These are phyloP conservation scores for Fagus crenata DNA, from an alignment of 306 rosid genomes.

Conservation along the genomic window DNA sequence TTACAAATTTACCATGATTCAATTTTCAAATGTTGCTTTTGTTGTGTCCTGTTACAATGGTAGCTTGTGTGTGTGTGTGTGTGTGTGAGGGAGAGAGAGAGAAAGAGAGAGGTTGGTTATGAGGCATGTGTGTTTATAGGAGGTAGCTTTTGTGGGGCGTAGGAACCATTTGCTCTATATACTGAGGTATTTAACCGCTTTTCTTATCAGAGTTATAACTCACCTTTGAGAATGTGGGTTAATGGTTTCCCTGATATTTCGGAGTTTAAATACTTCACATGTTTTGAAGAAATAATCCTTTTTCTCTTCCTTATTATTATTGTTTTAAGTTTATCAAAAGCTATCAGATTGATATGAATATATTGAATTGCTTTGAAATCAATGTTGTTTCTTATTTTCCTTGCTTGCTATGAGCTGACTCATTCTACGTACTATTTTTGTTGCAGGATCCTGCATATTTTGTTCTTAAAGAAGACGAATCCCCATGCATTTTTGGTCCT, in stretches of 20 bases:
- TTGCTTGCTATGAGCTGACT: slow-evolving; percentile 18
- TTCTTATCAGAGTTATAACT: not conserved
- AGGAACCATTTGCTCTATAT: not conserved
- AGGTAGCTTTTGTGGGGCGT: not conserved
- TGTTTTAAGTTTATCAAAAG: not conserved
- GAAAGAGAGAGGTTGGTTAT: not conserved
- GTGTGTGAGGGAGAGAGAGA: not conserved
- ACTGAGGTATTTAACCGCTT: not conserved
- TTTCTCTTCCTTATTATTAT: not conserved
- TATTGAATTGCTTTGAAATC: not conserved
- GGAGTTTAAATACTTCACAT: not conserved
- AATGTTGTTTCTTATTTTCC: not conserved
- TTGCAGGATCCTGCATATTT: slow-evolving; percentile 78
- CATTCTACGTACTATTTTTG: slow-evolving; percentile 13
- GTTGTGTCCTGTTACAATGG: not conserved
- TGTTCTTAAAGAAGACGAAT: slow-evolving; percentile 71
- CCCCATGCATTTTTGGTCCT: slow-evolving; percentile 93
- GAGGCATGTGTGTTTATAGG: not conserved
- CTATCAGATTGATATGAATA: not conserved
- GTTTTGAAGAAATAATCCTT: not conserved
- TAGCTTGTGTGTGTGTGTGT: too few relatives aligned
- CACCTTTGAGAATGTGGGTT: not conserved
- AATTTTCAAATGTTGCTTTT: not conserved
- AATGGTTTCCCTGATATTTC: not conserved
- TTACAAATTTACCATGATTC: not conserved